Base-by-base conservation (phyloP, 1,284 basidiomycete species). In the Leucoagaricus sp. region DNA sequence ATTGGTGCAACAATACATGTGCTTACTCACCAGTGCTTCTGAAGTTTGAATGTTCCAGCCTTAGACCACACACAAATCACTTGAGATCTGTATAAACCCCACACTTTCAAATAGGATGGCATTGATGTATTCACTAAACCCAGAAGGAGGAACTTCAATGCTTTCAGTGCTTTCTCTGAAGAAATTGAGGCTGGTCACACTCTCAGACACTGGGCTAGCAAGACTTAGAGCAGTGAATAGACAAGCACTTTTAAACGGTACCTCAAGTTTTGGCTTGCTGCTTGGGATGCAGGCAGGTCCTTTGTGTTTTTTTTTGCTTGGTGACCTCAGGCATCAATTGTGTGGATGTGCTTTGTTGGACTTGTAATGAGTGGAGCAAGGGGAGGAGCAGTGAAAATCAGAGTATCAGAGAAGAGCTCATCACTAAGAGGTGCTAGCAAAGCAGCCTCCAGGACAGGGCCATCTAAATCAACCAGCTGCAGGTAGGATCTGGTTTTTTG, bases 41-140 rank as follows among this genome's bases (percentile, higher is more conserved):
- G 5, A 55, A 19, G 15, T 44, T 49, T 41, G 25, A 28, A 33
- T n/a, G 13, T 61, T 55, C 60, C 60, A 61, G 3, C 58, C 60
- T 34, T 59, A 55, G 10, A 53, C 58, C 9, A 58, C 60, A 40
- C 52, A 61, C 3, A 61, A 23, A 12, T 57, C 48, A 1, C 19
- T 4, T n/a, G 53, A 17, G 0, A 60, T 17, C 25, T 52, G 51
- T 13, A 44, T 42, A 36, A 54, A 57, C 2, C 47, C 55, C 3
- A 47, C 46, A 3, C 28, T 31, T 15, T 42, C 45, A 19, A 21
- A 19, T 1, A 49, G 13, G 9, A 46, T 48, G 13, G 17, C 52
- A 5, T 51, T 47, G 3, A 55, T n/a, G 25, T 53, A 57, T 23
- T 44, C 52, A 5, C 8, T 19, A 44, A 21, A 44, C 4, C 25